Base-by-base conservation (phyloP, 257 asterid species). In the Ajuga chamaepitys region DNA sequence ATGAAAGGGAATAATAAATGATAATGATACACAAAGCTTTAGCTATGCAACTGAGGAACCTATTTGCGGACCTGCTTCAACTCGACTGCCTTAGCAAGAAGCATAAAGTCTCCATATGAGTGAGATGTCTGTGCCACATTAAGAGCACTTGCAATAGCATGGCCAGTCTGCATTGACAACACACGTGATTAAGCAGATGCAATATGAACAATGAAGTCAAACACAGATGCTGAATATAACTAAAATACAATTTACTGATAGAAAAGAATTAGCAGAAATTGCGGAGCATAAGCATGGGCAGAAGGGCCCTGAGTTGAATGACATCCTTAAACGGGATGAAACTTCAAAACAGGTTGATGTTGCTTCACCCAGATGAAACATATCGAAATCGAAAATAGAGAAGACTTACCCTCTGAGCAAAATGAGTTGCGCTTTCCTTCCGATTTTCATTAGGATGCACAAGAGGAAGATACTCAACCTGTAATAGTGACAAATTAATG, bases 401-500 rank as follows among this genome's bases (percentile, higher is more conserved):
- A 41, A 28, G 48, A 67, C 95, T 90, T 81, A 88, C 97, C 95
- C 90, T 86, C 71, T 76, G 85, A 64, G 96, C 77, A 61, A 87
- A 84, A 59, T 77, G 82, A 67, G 42, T 48, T 34, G 96, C 89
- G 48, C 68, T 94, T 81, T 94, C 97, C 80, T 88, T 88, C 78
- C 79, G 77, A 62, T 78, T 83, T 64, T 87, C 96, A 46, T 73
- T 78, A 66, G 97, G 93, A 13, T 75, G 82, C 38, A 88, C 81
- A 21, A 85, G 66, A n/a, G 99, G 99, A 75, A 94, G 99, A 83
- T 94, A 94, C 78, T 94, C 99, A 50, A 92, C 82, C 96, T 91
- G 80, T 17, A 58, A 62, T 17, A 71, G 30, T 11, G 42, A 63
- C 47, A 58, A 57, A 74, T 44, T 30, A 13, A 66, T 28, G 37